phyloP scores from a whole-genome alignment of 2,329 filamentous ascomycete species.

The Daldinia eschscholtzii region DNA sequence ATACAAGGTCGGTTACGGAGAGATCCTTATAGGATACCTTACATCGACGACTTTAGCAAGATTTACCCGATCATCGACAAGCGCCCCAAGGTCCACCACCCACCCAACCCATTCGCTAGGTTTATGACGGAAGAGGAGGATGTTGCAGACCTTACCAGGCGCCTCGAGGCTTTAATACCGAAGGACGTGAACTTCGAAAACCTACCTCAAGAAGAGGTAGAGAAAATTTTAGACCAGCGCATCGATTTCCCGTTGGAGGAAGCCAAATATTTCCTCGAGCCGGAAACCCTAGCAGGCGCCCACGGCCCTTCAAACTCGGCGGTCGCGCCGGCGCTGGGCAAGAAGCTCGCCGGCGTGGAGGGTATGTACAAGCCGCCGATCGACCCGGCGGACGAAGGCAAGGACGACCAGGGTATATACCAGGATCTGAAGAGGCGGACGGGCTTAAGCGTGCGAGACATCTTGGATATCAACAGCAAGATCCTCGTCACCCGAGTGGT shows the following conservation, averaged over 20 bases:
- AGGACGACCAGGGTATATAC: constrained; percentile 65
- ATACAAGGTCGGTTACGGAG: constrained; percentile 77
- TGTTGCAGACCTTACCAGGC: constrained; percentile 66
- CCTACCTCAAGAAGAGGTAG: constrained; percentile 63
- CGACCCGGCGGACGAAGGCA: constrained; percentile 64
- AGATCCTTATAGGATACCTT: constrained; percentile 79
- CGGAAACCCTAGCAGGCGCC: constrained; percentile 53
- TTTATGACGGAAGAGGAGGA: constrained; percentile 74
- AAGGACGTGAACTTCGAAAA: constrained; percentile 62
- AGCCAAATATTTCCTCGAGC: constrained; percentile 51
- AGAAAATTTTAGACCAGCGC: constrained; percentile 52
- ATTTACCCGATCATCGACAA: constrained; percentile 84
- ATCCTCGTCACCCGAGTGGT: constrained; percentile 80
- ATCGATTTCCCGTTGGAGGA: constrained; percentile 43
- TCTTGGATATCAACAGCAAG: constrained; percentile 73
- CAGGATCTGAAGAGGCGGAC: constrained; percentile 67
- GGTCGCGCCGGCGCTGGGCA: constrained; percentile 63
- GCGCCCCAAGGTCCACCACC: constrained; percentile 63
- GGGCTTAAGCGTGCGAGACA: constrained; percentile 65
- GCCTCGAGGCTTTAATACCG: constrained; percentile 59
- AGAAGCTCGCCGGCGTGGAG: constrained; percentile 65
- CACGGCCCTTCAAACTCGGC: constrained; percentile 57
- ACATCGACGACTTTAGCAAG: constrained; percentile 85
- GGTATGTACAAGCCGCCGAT: constrained; percentile 63
- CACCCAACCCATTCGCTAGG: constrained; percentile 67